Conservation (phyloP, 257 asterid species). For the Petrea volubilis region DNA sequence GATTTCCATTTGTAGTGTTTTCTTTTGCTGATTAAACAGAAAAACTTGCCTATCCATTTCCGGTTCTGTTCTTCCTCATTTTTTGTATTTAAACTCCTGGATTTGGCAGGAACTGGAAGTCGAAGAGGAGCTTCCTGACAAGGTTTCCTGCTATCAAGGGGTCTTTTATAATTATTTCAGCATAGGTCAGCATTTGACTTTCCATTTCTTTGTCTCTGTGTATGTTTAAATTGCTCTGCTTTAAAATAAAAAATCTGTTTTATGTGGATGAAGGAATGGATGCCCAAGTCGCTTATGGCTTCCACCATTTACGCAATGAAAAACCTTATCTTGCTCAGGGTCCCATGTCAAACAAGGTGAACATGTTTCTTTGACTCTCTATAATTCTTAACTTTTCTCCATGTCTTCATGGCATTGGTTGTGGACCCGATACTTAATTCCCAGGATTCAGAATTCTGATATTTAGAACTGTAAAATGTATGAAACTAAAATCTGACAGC, state of each 20-base stretch:
- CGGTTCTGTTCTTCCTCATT: neutral
- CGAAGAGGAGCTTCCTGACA: slow-evolving; percentile 71
- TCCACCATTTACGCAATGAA: slow-evolving; percentile 89
- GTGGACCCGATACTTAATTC: slow-evolving; percentile 1
- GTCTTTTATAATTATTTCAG: slow-evolving; percentile 96
- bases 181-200: slow-evolving; percentile 58
- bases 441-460: neutral
- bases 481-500: neutral
- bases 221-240: slow-evolving; percentile 11
- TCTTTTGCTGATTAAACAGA: neutral
- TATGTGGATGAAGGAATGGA: slow-evolving; percentile 76
- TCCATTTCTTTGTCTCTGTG: slow-evolving; percentile 1
- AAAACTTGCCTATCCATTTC: neutral
- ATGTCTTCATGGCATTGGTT: neutral
- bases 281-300: slow-evolving; percentile 96
- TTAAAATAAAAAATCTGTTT: slow-evolving; percentile 2
- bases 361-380: neutral
- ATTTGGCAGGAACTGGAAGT: slow-evolving; percentile 61
- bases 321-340: slow-evolving; percentile 96
- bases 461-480: neutral
- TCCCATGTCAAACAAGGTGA: slow-evolving; percentile 90
- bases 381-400: neutral
- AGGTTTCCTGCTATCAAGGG: slow-evolving; percentile 72
- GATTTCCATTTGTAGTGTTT: neutral
- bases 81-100: neutral